These are phyloP conservation scores for Cryptosporidium muris DNA, from an alignment of 169 alveolate genomes.

Conservation along the genomic window DNA sequence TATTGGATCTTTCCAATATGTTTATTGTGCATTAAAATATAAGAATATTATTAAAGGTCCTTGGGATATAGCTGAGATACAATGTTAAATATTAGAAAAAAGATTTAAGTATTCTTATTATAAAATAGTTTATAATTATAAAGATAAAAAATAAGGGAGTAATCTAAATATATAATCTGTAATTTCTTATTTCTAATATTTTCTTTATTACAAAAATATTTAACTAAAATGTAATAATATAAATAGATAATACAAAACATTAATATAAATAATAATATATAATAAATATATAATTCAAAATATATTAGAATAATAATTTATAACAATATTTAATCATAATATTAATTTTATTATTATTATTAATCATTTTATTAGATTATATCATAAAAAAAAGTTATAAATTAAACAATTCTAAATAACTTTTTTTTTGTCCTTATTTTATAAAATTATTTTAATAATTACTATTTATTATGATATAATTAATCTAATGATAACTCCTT, in stretches of 20 bases:
- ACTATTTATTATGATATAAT: too few species aligned
- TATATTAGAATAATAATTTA: too few species aligned
- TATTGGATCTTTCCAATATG: constrained; percentile 42
- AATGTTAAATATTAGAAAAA: constrained; percentile 1
- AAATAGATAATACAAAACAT: neutral
- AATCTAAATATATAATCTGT: too few species aligned
- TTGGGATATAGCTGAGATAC: constrained; percentile 66
- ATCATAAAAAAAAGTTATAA: too few species aligned
- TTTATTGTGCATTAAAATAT: constrained; percentile 42
- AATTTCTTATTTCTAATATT: neutral
- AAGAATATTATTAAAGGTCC: constrained; percentile 56
- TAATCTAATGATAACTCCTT: constrained; percentile 12
- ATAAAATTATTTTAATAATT: neutral
- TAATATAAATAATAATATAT: neutral
- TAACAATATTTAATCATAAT: too few species aligned
- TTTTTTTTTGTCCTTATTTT: neutral
- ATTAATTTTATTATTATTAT: too few species aligned
- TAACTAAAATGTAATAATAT: neutral
- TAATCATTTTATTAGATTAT: too few species aligned
- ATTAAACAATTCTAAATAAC: too few species aligned
- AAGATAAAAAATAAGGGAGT: neutral
- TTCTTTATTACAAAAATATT: neutral
- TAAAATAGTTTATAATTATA: neutral
- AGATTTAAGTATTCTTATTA: neutral
- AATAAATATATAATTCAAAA: too few species aligned